Evolutionary conservation across 2,329 filamentous ascomycete species (phyloP).

Genomic region (Lachnellula hyalina): DNA sequence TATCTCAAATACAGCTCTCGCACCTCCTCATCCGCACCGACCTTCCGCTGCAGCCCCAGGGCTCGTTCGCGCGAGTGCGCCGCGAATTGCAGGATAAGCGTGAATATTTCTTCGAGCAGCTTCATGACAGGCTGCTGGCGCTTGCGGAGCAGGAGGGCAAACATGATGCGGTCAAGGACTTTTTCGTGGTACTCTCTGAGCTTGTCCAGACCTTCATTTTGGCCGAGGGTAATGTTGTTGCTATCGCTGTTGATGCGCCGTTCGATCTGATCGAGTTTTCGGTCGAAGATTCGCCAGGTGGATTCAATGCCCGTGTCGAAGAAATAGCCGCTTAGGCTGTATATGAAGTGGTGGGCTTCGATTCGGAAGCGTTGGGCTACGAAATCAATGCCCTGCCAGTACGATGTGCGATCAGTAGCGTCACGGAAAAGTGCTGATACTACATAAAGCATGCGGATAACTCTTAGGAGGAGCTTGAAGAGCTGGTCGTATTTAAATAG

Average conservation of each 20-base stretch:
- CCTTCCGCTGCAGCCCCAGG: conserved; percentile 31
- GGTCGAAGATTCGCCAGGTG: conserved; percentile 68
- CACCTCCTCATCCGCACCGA: conserved; percentile 34
- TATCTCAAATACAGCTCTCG: conserved; percentile 58
- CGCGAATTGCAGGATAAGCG: conserved; percentile 66
- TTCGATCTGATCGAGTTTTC: conserved; percentile 60
- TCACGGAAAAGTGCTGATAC: conserved; percentile 60
- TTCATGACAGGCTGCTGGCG: conserved; percentile 68
- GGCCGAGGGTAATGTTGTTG: conserved; percentile 33
- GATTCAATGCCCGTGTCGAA: conserved; percentile 70
- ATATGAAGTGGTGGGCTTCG: conserved; percentile 76
- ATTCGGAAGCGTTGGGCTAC: conserved; percentile 54
- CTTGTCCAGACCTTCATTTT: conserved; percentile 56
- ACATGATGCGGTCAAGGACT: conserved; percentile 70
- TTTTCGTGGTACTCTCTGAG: conserved; percentile 66
- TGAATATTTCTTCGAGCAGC: conserved; percentile 72
- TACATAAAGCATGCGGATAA: conserved; percentile 74
- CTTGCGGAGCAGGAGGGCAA: conserved; percentile 66
- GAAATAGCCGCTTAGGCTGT: conserved; percentile 68
- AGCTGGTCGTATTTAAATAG: conserved; percentile 79
- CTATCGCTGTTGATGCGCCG: conserved; percentile 44
- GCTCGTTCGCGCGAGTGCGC: conserved; percentile 41
- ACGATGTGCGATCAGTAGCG: conserved; percentile 37
- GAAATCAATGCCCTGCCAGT: conserved; percentile 20
- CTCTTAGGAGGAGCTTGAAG: conserved; percentile 72